These are phyloP conservation scores for Metschnikowia cerradonensis DNA, from an alignment of 805 yeast species.

Conservation along the genomic window DNA sequence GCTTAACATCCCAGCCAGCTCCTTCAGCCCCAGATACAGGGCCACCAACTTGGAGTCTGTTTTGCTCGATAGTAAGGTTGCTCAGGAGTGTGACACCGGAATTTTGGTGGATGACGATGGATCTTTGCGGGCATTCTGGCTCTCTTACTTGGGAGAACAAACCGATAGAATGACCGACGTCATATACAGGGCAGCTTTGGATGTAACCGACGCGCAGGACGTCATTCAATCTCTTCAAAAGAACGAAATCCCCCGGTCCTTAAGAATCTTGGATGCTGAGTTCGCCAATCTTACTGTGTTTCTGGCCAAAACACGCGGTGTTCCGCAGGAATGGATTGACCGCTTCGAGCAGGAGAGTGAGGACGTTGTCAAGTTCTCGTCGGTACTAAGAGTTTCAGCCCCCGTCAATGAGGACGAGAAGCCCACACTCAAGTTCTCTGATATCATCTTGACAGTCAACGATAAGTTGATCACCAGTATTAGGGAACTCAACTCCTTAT, in stretches of 20 bases:
- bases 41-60: constrained; percentile 80
- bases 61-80: constrained; percentile 65
- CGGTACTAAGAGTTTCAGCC: constrained; percentile 64
- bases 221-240: constrained; percentile 55
- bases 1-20: constrained; percentile 64
- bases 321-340: constrained; percentile 76
- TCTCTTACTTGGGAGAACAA: constrained; percentile 76
- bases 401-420: constrained; percentile 27
- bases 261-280: constrained; percentile 76
- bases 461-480: constrained; percentile 60
- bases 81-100: constrained; percentile 77
- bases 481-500: constrained; percentile 58
- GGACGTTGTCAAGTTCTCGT: constrained; percentile 69
- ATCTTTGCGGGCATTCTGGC: constrained; percentile 78
- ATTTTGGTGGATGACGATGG: constrained; percentile 75
- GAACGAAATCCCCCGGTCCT: constrained; percentile 44
- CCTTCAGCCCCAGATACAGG: constrained; percentile 72
- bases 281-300: constrained; percentile 63
- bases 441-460: constrained; percentile 69
- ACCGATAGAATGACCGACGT: constrained; percentile 52
- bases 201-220: constrained; percentile 58
- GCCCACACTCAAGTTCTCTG: constrained; percentile 57
- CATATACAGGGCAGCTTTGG: constrained; percentile 70
- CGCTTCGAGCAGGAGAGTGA: constrained; percentile 58
- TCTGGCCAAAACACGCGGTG: constrained; percentile 83